Conservation (phyloP, 225 moss, liverwort and hornwort species). For the Pseudoscleropodium purum region DNA sequence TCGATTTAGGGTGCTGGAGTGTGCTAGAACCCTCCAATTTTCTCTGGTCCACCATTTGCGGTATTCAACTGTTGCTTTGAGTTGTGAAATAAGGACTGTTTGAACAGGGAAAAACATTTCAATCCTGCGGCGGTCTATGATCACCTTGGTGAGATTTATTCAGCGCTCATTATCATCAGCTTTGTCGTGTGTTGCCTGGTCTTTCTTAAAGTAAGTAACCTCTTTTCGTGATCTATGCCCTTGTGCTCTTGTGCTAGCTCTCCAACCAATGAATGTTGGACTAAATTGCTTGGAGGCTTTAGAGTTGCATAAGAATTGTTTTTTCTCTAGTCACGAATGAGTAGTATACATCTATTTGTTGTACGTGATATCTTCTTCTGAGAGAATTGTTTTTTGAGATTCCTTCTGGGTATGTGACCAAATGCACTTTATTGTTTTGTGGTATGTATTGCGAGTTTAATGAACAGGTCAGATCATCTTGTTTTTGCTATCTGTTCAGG, state of each 20-base stretch:
- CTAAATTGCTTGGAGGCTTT: background rate
- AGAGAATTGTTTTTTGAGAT: background rate
- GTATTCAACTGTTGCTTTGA: background rate
- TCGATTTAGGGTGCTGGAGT: background rate
- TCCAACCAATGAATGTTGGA: background rate
- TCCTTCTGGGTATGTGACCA: background rate
- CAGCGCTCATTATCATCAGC: constrained; percentile 59
- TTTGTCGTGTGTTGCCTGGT: constrained; percentile 46
- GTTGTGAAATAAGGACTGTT: background rate
- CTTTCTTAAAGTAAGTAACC: constrained; percentile 57
- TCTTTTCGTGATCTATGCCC: background rate
- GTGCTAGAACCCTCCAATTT: background rate
- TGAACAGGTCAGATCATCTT: background rate
- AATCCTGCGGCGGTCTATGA: constrained; percentile 59
- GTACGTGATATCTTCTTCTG: background rate
- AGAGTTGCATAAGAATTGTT: background rate
- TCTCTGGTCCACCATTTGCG: background rate
- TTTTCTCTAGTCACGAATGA: background rate
- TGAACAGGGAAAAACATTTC: constrained; percentile 54
- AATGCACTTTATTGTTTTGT: background rate
- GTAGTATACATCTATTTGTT: background rate
- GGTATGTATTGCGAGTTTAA: background rate
- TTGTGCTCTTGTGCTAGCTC: background rate
- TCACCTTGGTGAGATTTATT: constrained; percentile 77
- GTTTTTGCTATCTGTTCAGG: constrained; percentile 23